phyloP scores from a whole-genome alignment of 768 basidiomycete species.

The Neoboletus subvelutipes region DNA sequence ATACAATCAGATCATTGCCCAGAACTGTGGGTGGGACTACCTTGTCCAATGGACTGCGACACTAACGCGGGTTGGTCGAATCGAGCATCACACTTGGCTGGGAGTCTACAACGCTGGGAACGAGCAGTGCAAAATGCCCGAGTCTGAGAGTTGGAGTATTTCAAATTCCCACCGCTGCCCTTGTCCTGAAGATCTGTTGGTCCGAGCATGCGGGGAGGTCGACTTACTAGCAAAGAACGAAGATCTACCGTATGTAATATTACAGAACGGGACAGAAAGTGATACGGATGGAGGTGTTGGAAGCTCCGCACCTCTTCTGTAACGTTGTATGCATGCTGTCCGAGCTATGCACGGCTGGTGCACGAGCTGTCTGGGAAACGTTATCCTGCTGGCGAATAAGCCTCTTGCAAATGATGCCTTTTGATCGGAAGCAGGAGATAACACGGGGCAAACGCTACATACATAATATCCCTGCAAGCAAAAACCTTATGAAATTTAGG shows the following conservation, averaged over 20 bases:
- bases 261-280: conserved; percentile 1
- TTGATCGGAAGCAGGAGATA: conserved; percentile 29
- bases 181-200: conserved; percentile 19
- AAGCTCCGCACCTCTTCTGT: conserved; percentile 21
- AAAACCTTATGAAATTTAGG: conserved; percentile 28
- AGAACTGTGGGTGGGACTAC: neutral
- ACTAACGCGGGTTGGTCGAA: neutral
- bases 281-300: conserved; percentile 2
- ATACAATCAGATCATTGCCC: conserved; percentile 5
- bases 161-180: conserved; percentile 24
- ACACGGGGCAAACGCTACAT: conserved; percentile 25
- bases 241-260: conserved; percentile 5
- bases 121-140: neutral
- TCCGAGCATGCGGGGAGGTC: conserved; percentile 10
- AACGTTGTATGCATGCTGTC: conserved; percentile 28
- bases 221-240: conserved; percentile 9
- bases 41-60: neutral
- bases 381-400: conserved; percentile 17
- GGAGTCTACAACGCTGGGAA: neutral
- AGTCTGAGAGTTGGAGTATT: conserved; percentile 26
- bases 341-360: conserved; percentile 7
- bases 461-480: conserved; percentile 34
- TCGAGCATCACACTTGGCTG: neutral
- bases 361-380: conserved; percentile 20
- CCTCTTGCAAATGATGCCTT: conserved; percentile 9